These are phyloP conservation scores for Boletus albobrunnescens DNA, from an alignment of 1,284 basidiomycete genomes.

Conservation along the genomic window DNA sequence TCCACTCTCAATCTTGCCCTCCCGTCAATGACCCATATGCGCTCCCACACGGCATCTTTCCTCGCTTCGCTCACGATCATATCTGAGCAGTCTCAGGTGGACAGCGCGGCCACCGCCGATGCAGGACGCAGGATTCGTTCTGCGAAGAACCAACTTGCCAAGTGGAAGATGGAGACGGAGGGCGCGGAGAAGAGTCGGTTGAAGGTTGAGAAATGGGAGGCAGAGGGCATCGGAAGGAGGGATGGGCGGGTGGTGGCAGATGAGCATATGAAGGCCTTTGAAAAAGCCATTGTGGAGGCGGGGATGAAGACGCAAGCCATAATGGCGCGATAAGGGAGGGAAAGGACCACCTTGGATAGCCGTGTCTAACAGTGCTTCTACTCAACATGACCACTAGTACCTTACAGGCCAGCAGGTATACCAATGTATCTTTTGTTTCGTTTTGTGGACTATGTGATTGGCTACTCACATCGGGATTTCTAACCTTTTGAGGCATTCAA, in stretches of 20 bases:
- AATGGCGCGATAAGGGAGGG: slow-evolving; percentile 45
- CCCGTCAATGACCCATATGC: slow-evolving; percentile 57
- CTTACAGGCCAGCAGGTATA: slow-evolving; percentile 16
- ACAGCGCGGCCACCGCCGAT: slow-evolving; percentile 75
- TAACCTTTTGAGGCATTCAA: no score
- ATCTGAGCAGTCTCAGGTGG: slow-evolving; percentile 83
- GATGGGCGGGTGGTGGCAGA: slow-evolving; percentile 68
- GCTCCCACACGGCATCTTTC: slow-evolving; percentile 66
- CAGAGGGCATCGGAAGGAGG: slow-evolving; percentile 39
- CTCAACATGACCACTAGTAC: slow-evolving; percentile 8
- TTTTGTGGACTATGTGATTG: slow-evolving; percentile 21
- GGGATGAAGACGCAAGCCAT: slow-evolving; percentile 71
- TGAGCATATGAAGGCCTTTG: slow-evolving; percentile 71
- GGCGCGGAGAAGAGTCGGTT: slow-evolving; percentile 71
- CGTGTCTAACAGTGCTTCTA: slow-evolving; percentile 8
- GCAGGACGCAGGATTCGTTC: slow-evolving; percentile 78
- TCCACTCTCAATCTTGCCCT: slow-evolving; percentile 26
- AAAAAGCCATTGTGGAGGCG: slow-evolving; percentile 64
- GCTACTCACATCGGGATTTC: slow-evolving; percentile 1
- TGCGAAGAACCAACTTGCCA: slow-evolving; percentile 74
- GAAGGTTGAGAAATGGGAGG: slow-evolving; percentile 75
- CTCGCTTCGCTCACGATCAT: slow-evolving; percentile 69
- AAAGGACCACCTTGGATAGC: neutral
- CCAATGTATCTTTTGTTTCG: slow-evolving; percentile 19
- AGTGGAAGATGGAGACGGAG: slow-evolving; percentile 74